Base-by-base conservation (phyloP, 164 flowering plant species). In the Magnolia kwangsiensis region DNA sequence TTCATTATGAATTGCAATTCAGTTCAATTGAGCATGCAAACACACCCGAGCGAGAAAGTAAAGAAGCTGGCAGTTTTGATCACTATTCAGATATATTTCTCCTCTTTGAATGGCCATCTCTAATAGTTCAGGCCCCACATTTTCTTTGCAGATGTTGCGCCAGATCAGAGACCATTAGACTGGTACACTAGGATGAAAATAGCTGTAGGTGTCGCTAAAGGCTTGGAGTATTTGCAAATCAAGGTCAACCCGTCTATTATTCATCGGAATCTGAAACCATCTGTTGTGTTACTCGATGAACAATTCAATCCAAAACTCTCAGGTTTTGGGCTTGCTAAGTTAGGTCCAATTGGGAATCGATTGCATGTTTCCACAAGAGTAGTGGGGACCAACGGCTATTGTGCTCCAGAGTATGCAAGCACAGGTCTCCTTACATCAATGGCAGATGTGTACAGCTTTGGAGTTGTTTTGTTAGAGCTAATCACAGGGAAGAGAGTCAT, bases 361-460 rank as follows among this genome's bases (percentile, higher is more conserved):
- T 76, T 80, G 20, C 91, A 91, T 83, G 93, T 92, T 0, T 89
- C 92, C 11, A 91, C 98, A 23, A 86, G 94, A 76, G 95, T 94
- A 58, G 91, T 94, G 97, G 98, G 97, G 14, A 92, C 97, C 0
- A 90, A 90, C 73, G 96, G 98, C 31, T 92, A 92, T 29, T 92
- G 98, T 70, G 94, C 95, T 4, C 98, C 98, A 8, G 98, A 94
- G 74, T 94, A 94, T 78, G 98, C 98, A 37, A 77, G 77, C 74
- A 94, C 98, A 0, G 98, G 98, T 49, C 92, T 88, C 64, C 75
- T 94, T 78, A 90, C 94, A 2, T 81, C 88, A n/a, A 94, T 86
- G 80, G 91, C 98, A 0, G 98, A 94, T 77, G 94, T 94, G 7
- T 94, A 94, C 80, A 94, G 98, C 83, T 94, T 90, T 77, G 98